These are phyloP conservation scores for Exophiala xenobiotica DNA, from an alignment of 2,329 filamentous ascomycete species.

Conservation along the genomic window DNA sequence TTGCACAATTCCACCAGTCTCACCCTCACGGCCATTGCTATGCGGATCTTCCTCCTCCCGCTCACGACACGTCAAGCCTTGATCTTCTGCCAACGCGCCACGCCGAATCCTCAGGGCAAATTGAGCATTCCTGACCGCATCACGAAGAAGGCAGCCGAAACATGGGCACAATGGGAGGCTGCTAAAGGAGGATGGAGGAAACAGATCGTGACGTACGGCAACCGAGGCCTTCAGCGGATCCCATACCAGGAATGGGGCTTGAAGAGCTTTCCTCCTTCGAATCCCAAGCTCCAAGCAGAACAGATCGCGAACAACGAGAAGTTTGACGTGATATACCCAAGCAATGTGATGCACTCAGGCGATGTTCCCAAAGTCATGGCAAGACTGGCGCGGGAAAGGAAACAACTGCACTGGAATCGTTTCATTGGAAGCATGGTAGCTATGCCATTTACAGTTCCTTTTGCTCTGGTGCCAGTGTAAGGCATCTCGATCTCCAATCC, in stretches of 20 bases:
- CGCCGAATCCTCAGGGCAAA: constrained; percentile 54
- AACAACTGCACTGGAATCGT: constrained; percentile 71
- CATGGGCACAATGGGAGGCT: constrained; percentile 86
- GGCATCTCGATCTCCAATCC: constrained; percentile 35
- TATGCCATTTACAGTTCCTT: constrained; percentile 79
- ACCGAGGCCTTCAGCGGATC: constrained; percentile 79
- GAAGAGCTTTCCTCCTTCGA: constrained; percentile 87
- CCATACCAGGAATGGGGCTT: constrained; percentile 97
- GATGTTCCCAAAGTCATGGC: constrained; percentile 66
- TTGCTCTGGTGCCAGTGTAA: constrained; percentile 83
- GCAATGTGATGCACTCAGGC: constrained; percentile 63
- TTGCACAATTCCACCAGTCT: constrained; percentile 5
- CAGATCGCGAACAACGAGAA: constrained; percentile 62
- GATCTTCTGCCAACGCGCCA: constrained; percentile 82
- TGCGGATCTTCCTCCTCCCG: constrained; percentile 92
- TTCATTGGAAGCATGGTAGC: constrained; percentile 78
- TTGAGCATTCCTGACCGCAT: constrained; percentile 66
- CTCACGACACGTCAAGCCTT: constrained; percentile 88
- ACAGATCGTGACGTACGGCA: constrained; percentile 80
- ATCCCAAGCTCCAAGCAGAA: constrained; percentile 62
- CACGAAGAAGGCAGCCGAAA: constrained; percentile 68
- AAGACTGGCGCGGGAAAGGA: constrained; percentile 74
- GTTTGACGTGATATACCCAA: constrained; percentile 75
- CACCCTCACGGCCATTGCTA: constrained; percentile 43
- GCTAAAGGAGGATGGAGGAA: constrained; percentile 85